Evolutionary conservation across 1,284 basidiomycete genomes (phyloP), one percentile per base, ranked within the genome.

Genomic region (Ceratobasidium sp.): DNA sequence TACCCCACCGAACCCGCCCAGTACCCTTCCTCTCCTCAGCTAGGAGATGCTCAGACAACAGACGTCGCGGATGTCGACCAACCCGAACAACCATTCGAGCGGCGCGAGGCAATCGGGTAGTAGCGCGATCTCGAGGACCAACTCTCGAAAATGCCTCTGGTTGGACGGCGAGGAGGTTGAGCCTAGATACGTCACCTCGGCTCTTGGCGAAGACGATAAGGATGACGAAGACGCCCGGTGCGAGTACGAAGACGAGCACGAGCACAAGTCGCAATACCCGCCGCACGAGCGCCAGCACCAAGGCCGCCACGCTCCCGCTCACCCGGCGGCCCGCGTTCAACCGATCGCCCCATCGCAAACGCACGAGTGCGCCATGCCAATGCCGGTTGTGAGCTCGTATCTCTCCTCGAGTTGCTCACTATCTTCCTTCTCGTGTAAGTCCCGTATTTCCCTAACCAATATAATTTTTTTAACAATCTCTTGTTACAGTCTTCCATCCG

Each of bases 331-430:
- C 33, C 5, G 17, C 40, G 38, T 52, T 3, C 76, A 28, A 28
- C 62, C 50, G 10, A 26, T 77, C 67, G 76, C 64, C 59, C 76
- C 68, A 5, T 77, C 76, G 0, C 76, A 77, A 40, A 67, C 67
- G n/a, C 67, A 52, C 28, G 68, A 64, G 42, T 67, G 76, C 26
- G 23, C 68, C n/a, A 6, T 28, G 7, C 59, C 61, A 44, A 10
- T 44, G 28, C 64, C 64, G 17, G 26, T 57, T 26, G 20, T 44
- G n/a, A 23, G 5, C 17, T 52, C 62, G 57, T n/a, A 23, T 26
- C 23, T 15, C 70, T 26, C 42, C 15, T 23, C 52, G 48, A 15
- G 13, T 5, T 5, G 44, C 5, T 12, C 64, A 0, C n/a, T n/a
- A n/a, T n/a, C n/a, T n/a, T 64, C 77, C n/a, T n/a, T n/a, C n/a